Evolutionary conservation across 257 asterid genomes (phyloP), one percentile per base, ranked within the genome.

Genomic region (Scutellaria minor): DNA sequence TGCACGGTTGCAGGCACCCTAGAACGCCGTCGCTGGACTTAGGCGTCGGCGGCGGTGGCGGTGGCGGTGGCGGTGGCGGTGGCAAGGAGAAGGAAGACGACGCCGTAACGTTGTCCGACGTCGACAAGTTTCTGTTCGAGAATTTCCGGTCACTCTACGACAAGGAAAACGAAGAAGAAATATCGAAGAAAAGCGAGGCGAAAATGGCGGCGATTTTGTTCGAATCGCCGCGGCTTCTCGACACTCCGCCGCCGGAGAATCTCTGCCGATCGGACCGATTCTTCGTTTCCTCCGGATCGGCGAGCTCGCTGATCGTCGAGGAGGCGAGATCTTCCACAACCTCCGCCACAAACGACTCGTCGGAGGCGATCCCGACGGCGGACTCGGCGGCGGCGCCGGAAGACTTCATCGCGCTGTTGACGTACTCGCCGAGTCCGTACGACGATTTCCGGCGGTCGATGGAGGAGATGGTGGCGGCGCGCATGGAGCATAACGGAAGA

Each of bases 91-190:
- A 41, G 7, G 72, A 39, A n/a, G 56, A 42, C 51, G 78, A 63
- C 67, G 78, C 83, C 45, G 92, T 77, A 1, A 80, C 91, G 41
- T 48, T 89, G 15, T 72, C 91, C 9, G 95, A 86, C 68, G 69
- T 89, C 70, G 93, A 89, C 76, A 81, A 79, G 14, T 92, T 90
- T 80, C 53, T 92, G 7, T 75, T 76, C 64, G 91, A 88, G 82
- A 90, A 90, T 71, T 92, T 92, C 71, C 81, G 82, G 13, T 86
- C 94, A 0, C 79, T 88, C 39, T 88, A 82, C 80, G 67, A 20
- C 10, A 73, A 82, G 40, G 87, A 80, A 54, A 40, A 22, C 44
- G 87, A 72, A 1, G 86, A 79, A 35, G 83, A 76, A 31, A 47
- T 5, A 46, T 6, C 64, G 59, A 76, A 62, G 73, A 46, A 57